A percentile compares a stretch with the other conserved stretches of the same genome.
These are phyloP conservation scores for Tolypocladium capitatum DNA, from an alignment of 2,329 filamentous ascomycete genomes.

Conservation along the genomic window DNA sequence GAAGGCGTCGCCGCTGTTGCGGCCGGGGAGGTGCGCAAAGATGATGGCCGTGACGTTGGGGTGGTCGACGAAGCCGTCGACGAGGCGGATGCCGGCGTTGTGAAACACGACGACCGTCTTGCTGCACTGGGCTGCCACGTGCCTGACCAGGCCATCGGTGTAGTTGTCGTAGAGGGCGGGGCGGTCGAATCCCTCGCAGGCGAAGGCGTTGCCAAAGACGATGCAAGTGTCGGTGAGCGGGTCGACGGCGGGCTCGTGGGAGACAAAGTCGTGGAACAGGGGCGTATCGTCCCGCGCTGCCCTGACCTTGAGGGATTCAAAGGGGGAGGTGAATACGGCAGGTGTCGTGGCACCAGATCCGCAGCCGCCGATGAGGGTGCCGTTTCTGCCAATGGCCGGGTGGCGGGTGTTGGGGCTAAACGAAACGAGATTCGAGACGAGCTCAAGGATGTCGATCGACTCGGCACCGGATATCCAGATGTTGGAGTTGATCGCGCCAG, in stretches of 20 bases:
- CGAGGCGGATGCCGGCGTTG: slow-evolving; percentile 46
- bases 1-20: slow-evolving; percentile 45
- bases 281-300: slow-evolving; percentile 42
- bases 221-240: slow-evolving; percentile 49
- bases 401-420: background rate
- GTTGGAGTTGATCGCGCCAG: slow-evolving; percentile 19
- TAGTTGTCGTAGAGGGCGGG: slow-evolving; percentile 51
- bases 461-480: slow-evolving; percentile 24
- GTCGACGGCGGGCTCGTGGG: slow-evolving; percentile 33
- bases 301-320: slow-evolving; percentile 38
- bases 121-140: slow-evolving; percentile 44
- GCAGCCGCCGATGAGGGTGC: slow-evolving; percentile 26
- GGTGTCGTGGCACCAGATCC: slow-evolving; percentile 35
- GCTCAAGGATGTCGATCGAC: background rate
- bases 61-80: slow-evolving; percentile 49
- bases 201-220: slow-evolving; percentile 54
- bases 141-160: slow-evolving; percentile 41
- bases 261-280: slow-evolving; percentile 46
- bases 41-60: slow-evolving; percentile 51
- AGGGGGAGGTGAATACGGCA: slow-evolving; percentile 36
- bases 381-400: slow-evolving; percentile 27
- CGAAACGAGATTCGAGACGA: background rate
- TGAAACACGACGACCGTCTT: slow-evolving; percentile 54
- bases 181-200: slow-evolving; percentile 58
- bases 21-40: slow-evolving; percentile 51